Conservation (phyloP, 2,329 filamentous ascomycete genomes). For the Graphilbum fragrans region DNA sequence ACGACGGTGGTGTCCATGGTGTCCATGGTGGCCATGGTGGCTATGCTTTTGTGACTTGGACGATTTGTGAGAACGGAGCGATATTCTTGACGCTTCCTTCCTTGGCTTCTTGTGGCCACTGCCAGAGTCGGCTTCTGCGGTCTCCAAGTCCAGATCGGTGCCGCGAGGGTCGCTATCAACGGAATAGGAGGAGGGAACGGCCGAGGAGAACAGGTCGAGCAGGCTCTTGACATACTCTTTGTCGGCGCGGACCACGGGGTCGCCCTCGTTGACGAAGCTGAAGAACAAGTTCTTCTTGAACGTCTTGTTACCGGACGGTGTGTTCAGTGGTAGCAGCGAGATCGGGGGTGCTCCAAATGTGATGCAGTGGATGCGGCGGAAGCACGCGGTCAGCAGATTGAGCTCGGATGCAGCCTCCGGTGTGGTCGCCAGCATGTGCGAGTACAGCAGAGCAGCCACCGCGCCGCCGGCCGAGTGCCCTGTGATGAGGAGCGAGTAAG, state of each 20-base stretch:
- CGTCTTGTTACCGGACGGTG: conserved; percentile 19
- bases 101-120: conserved; percentile 3
- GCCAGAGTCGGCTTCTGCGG: neutral
- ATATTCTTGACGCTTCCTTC: no score
- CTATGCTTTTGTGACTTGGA: no score
- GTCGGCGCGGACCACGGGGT: conserved; percentile 68
- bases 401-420: conserved; percentile 52
- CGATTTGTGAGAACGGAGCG: no score
- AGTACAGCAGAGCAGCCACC: conserved; percentile 66
- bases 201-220: conserved; percentile 55
- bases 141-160: no score
- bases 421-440: conserved; percentile 61
- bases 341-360: conserved; percentile 79
- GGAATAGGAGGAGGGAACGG: conserved; percentile 28
- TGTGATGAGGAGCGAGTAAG: conserved; percentile 66
- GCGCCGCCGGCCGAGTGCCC: conserved; percentile 82
- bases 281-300: conserved; percentile 61
- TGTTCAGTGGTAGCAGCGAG: conserved; percentile 52
- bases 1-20: no score
- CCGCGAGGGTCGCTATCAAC: no score
- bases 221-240: conserved; percentile 63
- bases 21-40: no score
- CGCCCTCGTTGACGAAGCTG: conserved; percentile 75
- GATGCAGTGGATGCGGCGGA: conserved; percentile 72
- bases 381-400: conserved; percentile 53